These are phyloP conservation scores for Myxozyma mucilagina DNA, from an alignment of 805 yeast species.

Conservation along the genomic window DNA sequence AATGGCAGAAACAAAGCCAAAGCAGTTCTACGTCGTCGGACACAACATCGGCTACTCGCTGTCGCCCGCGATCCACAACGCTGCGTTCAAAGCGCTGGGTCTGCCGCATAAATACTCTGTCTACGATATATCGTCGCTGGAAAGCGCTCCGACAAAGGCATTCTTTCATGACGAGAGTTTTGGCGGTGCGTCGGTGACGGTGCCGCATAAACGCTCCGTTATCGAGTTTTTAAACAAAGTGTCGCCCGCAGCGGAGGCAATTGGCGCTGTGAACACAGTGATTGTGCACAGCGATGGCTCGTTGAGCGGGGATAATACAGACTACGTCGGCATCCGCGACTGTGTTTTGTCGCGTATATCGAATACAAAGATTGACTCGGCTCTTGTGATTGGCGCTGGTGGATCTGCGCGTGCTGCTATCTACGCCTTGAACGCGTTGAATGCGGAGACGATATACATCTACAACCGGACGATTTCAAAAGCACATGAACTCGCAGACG, in stretches of 20 bases:
- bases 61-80: slow-evolving; percentile 83
- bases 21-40: slow-evolving; percentile 40
- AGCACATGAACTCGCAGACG: slow-evolving; percentile 55
- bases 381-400: slow-evolving; percentile 93
- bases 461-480: slow-evolving; percentile 77
- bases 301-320: slow-evolving; percentile 81
- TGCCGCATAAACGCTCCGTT: slow-evolving; percentile 85
- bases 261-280: slow-evolving; percentile 94
- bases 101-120: slow-evolving; percentile 68
- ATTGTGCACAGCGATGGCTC: slow-evolving; percentile 45
- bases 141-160: neutral
- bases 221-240: slow-evolving; percentile 64
- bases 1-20: neutral
- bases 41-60: slow-evolving; percentile 61
- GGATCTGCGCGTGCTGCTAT: slow-evolving; percentile 97
- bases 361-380: slow-evolving; percentile 72
- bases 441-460: slow-evolving; percentile 76
- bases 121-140: slow-evolving; percentile 19
- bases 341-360: slow-evolving; percentile 57
- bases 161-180: slow-evolving; percentile 58
- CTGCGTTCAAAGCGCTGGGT: slow-evolving; percentile 72
- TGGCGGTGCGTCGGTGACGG: slow-evolving; percentile 96
- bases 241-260: slow-evolving; percentile 71
- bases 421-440: slow-evolving; percentile 76
- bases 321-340: slow-evolving; percentile 84